Base-by-base conservation (phyloP, 2,329 filamentous ascomycete genomes). In the Waltergamsia citrina region DNA sequence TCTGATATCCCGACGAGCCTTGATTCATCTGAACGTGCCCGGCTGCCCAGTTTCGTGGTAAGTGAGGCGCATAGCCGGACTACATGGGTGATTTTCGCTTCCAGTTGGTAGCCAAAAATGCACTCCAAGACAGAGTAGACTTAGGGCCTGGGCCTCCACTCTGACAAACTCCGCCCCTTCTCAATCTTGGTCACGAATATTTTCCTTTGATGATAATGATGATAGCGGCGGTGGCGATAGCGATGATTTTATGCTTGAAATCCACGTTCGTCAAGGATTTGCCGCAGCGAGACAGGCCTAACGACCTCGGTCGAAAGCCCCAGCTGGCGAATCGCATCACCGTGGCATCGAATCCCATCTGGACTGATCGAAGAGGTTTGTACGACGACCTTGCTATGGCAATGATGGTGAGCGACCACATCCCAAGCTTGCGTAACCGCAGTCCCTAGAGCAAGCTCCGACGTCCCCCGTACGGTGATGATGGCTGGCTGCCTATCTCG, bases 211-310 rank as follows among this genome's bases (percentile, higher is more conserved):
- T n/a, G n/a, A n/a, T n/a, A n/a, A n/a, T n/a, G n/a, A n/a, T n/a
- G n/a, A n/a, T n/a, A n/a, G n/a, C n/a, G n/a, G n/a, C n/a, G n/a
- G n/a, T n/a, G n/a, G n/a, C n/a, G n/a, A n/a, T n/a, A n/a, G n/a
- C n/a, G n/a, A n/a, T n/a, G 17, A 17, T 19, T 30, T 10, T 5
- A 30, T 30, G 28, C 12, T 12, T 11, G 28, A n/a, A 16, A 17
- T 6, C 19, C 15, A 31, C 53, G 46, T 37, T 54, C 48, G 17
- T 39, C 43, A 35, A 21, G 45, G 34, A 57, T 57, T 42, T 56
- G 53, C 41, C 46, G 43, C 34, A 57, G 46, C 34, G 54, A 58
- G 36, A 55, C 33, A 28, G 52, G 49, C 34, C 51, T 47, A 43
- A 57, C 47, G 12, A 50, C 46, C 43, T 43, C 40, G 30, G 25